Base-by-base conservation (phyloP, 345 rosid species). In the Gossypium arboreum region DNA sequence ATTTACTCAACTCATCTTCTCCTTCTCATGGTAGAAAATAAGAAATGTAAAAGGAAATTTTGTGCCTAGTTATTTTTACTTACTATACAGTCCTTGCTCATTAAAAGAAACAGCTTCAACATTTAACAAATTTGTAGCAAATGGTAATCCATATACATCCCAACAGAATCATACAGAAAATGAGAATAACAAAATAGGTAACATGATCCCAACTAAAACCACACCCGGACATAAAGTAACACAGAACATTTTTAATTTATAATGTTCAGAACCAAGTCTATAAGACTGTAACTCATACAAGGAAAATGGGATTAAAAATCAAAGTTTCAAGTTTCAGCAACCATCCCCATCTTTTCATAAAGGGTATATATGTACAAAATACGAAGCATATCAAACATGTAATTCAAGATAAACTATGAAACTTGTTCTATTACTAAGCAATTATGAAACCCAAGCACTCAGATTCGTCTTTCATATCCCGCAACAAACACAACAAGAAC, bases 91-190 rank as follows among this genome's bases (percentile, higher is more conserved):
- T 3, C 9, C 24, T 54, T 45, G 34, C 17, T 58, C 66, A 55
- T 51, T 15, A 29, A 71, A 72, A n/a, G 4, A 76, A 80, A 58
- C 55, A 39, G 10, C 8, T 44, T 74, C 47, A 47, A 41, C 47
- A 50, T 68, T 22, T 9, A 68, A 25, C n/a, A 25, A 13, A 60
- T 60, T 29, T 24, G 13, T 13, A 68, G 39, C 52, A 45, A 67
- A 67, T 45, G 16, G 47, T 10, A 2, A 20, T 20, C 9, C 9
- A 0, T 45, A 6, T 9, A 47, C 39, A 67, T 12, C 56, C 16
- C 71, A 12, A 67, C 17, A 12, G 2, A 2, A 67, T 12, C 1
- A 45, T 67, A 20, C 71, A 12, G n/a, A 20, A 18, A 45, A 66
- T 29, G 34, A 29, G 34, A 29, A 29, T 29, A 29, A 29, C 34